Percentiles rank a stretch among this genome's conserved stretches.
Conservation (phyloP, 2,329 filamentous ascomycete genomes). For the Bipolaris sorokiniana region DNA sequence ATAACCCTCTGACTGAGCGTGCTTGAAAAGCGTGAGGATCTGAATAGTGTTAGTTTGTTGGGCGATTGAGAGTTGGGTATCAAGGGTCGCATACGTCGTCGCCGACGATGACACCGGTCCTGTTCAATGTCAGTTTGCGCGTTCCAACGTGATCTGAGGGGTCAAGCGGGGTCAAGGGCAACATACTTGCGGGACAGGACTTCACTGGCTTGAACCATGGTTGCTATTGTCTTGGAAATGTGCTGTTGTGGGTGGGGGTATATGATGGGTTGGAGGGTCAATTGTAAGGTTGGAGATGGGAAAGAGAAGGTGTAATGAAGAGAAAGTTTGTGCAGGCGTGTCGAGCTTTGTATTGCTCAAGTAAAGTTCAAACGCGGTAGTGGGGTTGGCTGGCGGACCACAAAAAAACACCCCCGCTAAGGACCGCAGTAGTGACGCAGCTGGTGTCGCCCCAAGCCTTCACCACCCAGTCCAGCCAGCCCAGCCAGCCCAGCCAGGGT, state of each 20-base stretch:
- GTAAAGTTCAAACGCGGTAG: conserved; percentile 16
- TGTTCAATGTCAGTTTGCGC: conserved; percentile 15
- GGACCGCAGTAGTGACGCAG: conserved; percentile 18
- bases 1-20: conserved; percentile 78
- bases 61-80: conserved; percentile 59
- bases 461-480: conserved; percentile 1
- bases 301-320: neutral
- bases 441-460: conserved; percentile 8
- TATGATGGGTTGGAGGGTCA: neutral
- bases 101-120: conserved; percentile 60
- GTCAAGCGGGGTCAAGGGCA: conserved; percentile 11
- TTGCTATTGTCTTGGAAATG: conserved; percentile 8
- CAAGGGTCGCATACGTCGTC: conserved; percentile 68
- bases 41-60: neutral
- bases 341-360: conserved; percentile 8
- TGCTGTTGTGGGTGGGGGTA: neutral
- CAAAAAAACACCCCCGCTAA: conserved; percentile 22
- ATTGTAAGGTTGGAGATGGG: neutral
- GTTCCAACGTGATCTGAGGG: neutral
- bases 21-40: conserved; percentile 53
- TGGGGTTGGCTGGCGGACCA: conserved; percentile 17
- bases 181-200: conserved; percentile 67
- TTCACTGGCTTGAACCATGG: conserved; percentile 36
- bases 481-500: conserved; percentile 4
- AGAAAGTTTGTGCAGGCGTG: conserved; percentile 10